Evolutionary conservation across 2,329 filamentous ascomycete genomes (phyloP).

Genomic region (Fulvia fulva): DNA sequence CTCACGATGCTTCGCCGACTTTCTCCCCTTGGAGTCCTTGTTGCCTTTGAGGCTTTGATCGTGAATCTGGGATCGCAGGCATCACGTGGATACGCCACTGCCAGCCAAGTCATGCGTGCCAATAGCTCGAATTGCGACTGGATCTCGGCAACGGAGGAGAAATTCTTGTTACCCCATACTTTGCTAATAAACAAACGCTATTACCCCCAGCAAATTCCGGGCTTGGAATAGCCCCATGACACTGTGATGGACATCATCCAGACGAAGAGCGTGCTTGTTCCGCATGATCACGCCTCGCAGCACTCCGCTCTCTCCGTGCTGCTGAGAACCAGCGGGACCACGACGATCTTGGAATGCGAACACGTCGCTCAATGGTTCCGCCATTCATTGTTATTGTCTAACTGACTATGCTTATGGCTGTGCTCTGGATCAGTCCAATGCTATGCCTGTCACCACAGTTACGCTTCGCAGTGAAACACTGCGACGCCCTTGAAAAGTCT

Average conservation of each 20-base stretch:
- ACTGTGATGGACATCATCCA: constrained; percentile 1
- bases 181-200: background rate
- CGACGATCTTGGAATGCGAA: background rate
- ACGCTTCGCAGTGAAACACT: background rate
- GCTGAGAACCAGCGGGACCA: background rate
- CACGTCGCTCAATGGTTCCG: constrained; percentile 3
- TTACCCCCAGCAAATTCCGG: constrained; percentile 6
- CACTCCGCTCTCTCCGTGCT: background rate
- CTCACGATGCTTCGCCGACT: constrained; percentile 18
- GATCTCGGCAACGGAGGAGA: constrained; percentile 1
- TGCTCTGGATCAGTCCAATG: background rate
- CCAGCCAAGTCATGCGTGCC: constrained; percentile 5
- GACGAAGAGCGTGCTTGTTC: background rate
- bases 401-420: background rate
- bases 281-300: constrained; percentile 1
- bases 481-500: background rate
- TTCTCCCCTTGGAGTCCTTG: constrained; percentile 4
- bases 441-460: background rate
- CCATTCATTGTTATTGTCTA: background rate
- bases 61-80: background rate
- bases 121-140: constrained; percentile 1
- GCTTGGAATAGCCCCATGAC: background rate
- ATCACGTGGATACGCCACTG: background rate
- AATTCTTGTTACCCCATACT: constrained; percentile 1
- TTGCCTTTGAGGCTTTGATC: background rate